Base-by-base conservation (phyloP, 768 basidiomycete genomes). In the Hortiboletus campestris region DNA sequence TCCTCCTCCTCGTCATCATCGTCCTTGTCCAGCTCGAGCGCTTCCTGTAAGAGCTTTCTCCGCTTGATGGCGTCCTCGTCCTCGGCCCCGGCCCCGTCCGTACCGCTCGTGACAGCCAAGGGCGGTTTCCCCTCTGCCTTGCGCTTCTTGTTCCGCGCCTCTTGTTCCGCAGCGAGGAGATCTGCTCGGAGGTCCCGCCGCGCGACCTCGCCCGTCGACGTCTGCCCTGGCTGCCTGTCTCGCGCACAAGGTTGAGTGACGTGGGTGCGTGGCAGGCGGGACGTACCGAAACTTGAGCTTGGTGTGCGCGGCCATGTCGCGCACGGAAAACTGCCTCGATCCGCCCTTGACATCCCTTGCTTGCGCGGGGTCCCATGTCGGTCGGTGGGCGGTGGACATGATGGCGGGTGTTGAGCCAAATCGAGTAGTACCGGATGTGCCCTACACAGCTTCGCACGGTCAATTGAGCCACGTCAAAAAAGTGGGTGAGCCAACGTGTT, bases 311-410 rank as follows among this genome's bases (percentile, higher is more conserved):
- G 96, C 92, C 83, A 98, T 89, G 70, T 97, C 94, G 58, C 91
- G 84, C 67, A 91, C 88, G 6, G 94, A 96, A 76, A 87, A 94
- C 67, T 96, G 93, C 55, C 92, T 84, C 49, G 94, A 94, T 55
- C 92, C 93, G 4, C 90, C 89, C 70, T 91, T 93, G 58, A 93
- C 86, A 74, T 97, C 93, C 64, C 85, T 84, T 34, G 91, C 96
- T 73, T 95, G 91, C 0, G 95, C 94, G 2, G 96, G 96, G 62
- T 95, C 91, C 95, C 95, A 98, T 84, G 92, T 95, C 64, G 92
- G 92, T 75, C 92, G 85, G 72, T 94, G 92, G 4, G 91, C 91
- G 77, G 90, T 94, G 50, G 91, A 93, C 91, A 92, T 91, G 46
- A 19, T 39, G 32, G 48, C 28, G n/a, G 34, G 4, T 8, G 45